A percentile compares a stretch with the other conserved stretches of the same genome.
Evolutionary conservation across 176 grass and related monocot genomes (phyloP).

Genomic region (Eremochloa ophiuroides): DNA sequence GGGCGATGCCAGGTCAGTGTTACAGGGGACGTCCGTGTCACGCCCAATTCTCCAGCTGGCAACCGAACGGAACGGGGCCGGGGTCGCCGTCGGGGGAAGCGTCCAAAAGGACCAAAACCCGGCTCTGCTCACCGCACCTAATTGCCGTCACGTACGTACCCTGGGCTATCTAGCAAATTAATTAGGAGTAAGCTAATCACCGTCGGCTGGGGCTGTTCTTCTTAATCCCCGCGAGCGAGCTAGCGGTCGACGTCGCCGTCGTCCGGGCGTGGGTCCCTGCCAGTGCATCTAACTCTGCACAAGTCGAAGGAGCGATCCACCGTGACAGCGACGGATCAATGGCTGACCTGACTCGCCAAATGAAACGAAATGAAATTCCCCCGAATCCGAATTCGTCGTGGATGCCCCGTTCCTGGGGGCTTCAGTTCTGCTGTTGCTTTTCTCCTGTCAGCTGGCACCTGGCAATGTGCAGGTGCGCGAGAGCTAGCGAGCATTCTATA

Average conservation of each 20-base stretch:
- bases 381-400: background rate
- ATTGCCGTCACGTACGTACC: too few relatives aligned
- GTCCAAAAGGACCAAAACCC: too few relatives aligned
- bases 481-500: background rate
- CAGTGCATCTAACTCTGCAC: background rate
- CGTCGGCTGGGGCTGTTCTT: background rate
- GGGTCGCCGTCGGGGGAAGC: too few relatives aligned
- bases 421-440: background rate
- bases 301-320: background rate
- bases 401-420: background rate
- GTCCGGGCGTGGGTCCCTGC: background rate
- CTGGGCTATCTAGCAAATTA: too few relatives aligned
- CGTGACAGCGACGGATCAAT: constrained; percentile 11
- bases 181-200: too few relatives aligned
- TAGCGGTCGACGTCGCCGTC: background rate
- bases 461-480: background rate
- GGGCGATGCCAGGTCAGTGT: too few relatives aligned
- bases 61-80: too few relatives aligned
- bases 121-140: too few relatives aligned
- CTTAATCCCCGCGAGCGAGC: background rate
- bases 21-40: too few relatives aligned
- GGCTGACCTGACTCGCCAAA: background rate
- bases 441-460: background rate
- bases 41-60: too few relatives aligned
- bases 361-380: background rate